phyloP scores from a whole-genome alignment of 306 rosid genomes.

The Cucurbita ficifolia region DNA sequence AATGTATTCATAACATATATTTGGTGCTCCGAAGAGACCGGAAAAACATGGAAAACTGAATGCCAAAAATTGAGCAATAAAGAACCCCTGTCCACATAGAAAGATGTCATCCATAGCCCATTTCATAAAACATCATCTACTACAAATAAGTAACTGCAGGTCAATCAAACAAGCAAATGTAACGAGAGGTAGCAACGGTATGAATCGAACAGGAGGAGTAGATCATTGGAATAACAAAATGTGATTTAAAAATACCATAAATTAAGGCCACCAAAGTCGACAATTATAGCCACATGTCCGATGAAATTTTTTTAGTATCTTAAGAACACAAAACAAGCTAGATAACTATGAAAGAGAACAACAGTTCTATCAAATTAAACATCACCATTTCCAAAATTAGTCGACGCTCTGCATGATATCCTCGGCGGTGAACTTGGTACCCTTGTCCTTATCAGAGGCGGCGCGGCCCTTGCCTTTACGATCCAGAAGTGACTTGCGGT shows the following conservation, averaged over 20 bases:
- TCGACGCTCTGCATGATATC: constrained; percentile 84
- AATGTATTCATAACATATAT: background rate
- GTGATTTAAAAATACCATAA: constrained; percentile 5
- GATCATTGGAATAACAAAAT: background rate
- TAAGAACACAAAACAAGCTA: background rate
- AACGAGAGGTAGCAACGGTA: no score
- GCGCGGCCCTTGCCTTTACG: constrained; percentile 95
- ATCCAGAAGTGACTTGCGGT: constrained; percentile 68
- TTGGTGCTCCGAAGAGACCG: background rate
- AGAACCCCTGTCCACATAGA: background rate
- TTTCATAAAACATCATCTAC: background rate
- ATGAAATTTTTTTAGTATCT: background rate
- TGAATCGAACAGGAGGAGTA: background rate
- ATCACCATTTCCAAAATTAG: constrained; percentile 16
- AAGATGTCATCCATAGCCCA: background rate
- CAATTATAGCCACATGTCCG: background rate
- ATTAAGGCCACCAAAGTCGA: background rate
- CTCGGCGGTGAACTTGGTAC: constrained; percentile 78
- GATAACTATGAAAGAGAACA: background rate
- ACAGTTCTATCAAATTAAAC: constrained; percentile 1
- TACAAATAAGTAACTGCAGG: background rate
- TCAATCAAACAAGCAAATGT: background rate
- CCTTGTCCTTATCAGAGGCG: constrained; percentile 89
- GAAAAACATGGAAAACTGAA: background rate
- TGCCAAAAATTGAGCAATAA: background rate